These are phyloP conservation scores for Diphasiastrum complanatum DNA, from an alignment of 83 land plant species.

Conservation along the genomic window DNA sequence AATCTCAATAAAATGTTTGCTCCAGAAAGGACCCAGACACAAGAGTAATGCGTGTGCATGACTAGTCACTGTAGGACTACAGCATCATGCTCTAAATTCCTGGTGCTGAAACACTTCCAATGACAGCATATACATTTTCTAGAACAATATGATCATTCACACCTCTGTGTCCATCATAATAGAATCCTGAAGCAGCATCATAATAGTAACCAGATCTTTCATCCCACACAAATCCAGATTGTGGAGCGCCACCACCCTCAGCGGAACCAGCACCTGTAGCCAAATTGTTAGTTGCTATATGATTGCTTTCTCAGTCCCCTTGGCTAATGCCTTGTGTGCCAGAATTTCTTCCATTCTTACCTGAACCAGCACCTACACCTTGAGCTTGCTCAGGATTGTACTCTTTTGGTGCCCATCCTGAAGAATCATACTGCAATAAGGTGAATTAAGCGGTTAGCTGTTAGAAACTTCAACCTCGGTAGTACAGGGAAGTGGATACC, in stretches of 20 bases:
- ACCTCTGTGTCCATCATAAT: conserved; percentile 90
- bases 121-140: background rate
- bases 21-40: background rate
- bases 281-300: background rate
- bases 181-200: conserved; percentile 95
- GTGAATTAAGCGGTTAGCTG: no score
- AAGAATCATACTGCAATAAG: conserved; percentile 71
- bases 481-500: no score
- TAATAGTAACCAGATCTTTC: conserved; percentile 97
- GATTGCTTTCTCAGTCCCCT: background rate
- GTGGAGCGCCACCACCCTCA: conserved; percentile 43
- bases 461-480: background rate
- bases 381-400: conserved; percentile 62
- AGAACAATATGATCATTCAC: background rate
- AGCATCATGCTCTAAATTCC: no score
- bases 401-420: conserved; percentile 94
- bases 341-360: conserved; percentile 6
- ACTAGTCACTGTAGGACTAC: no score
- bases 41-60: background rate
- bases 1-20: no score
- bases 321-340: background rate
- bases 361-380: background rate
- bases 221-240: conserved; percentile 98
- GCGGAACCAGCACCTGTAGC: conserved; percentile 14
- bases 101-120: background rate